Percentiles rank a stretch among this genome's conserved stretches.
Evolutionary conservation across 2,329 filamentous ascomycete genomes (phyloP).

Genomic region (Dactylella cylindrospora): DNA sequence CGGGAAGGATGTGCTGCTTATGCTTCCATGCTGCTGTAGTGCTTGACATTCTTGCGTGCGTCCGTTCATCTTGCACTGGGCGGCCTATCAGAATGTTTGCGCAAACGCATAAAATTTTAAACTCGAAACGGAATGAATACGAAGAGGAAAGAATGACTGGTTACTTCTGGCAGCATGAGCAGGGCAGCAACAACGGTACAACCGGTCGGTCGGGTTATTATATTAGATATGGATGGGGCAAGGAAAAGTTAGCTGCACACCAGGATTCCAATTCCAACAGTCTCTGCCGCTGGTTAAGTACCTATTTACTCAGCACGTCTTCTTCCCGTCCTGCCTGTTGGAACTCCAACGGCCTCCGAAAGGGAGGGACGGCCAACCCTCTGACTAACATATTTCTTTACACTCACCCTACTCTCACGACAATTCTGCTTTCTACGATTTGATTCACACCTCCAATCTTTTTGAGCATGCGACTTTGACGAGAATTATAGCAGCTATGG

Average conservation of each 20-base stretch:
- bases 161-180: constrained; percentile 2
- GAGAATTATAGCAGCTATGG: constrained; percentile 33
- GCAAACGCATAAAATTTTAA: not conserved
- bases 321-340: not conserved
- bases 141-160: not conserved
- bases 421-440: not conserved
- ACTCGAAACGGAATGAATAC: not conserved
- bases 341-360: constrained; percentile 5
- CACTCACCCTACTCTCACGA: not conserved
- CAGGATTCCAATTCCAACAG: too few relatives aligned
- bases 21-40: too few relatives aligned
- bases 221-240: too few relatives aligned
- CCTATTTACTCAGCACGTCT: too few relatives aligned
- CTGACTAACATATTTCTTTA: not conserved
- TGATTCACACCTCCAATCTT: not conserved
- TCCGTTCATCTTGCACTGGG: not conserved
- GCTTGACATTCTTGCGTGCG: too few relatives aligned
- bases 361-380: not conserved
- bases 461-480: too few relatives aligned
- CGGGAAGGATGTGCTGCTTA: too few relatives aligned
- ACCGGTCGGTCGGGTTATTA: too few relatives aligned
- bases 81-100: constrained; percentile 6
- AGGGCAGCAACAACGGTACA: not conserved
- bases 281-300: too few relatives aligned
- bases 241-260: too few relatives aligned